Evolutionary conservation across 2,329 filamentous ascomycete genomes (phyloP).

Genomic region (Fusarium sp.): DNA sequence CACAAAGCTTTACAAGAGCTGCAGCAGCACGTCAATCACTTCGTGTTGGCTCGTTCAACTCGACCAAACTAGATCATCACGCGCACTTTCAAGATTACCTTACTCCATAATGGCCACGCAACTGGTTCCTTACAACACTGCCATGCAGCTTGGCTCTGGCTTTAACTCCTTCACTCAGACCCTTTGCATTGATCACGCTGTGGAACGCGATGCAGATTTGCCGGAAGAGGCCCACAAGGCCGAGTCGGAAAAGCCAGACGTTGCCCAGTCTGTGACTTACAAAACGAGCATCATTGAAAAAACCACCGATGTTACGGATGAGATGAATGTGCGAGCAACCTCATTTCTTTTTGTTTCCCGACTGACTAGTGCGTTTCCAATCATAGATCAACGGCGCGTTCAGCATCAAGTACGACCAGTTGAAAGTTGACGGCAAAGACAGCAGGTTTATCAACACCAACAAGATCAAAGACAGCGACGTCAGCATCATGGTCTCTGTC

Average conservation of each 20-base stretch:
- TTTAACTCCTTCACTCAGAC: slow-evolving; percentile 27
- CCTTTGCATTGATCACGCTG: slow-evolving; percentile 15
- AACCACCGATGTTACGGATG: slow-evolving; percentile 8
- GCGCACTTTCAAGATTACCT: neutral
- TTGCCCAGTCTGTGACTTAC: slow-evolving; percentile 21
- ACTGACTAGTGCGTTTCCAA: neutral
- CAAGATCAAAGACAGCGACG: slow-evolving; percentile 24
- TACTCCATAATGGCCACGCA: slow-evolving; percentile 6
- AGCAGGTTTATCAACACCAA: slow-evolving; percentile 12
- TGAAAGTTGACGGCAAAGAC: slow-evolving; percentile 3
- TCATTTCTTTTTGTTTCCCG: neutral
- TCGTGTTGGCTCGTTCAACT: neutral
- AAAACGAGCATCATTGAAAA: slow-evolving; percentile 25
- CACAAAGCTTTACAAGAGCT: neutral
- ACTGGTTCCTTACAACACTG: slow-evolving; percentile 15
- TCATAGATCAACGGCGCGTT: slow-evolving; percentile 20
- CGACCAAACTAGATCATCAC: neutral
- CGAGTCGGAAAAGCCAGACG: neutral
- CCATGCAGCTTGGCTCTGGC: slow-evolving; percentile 20
- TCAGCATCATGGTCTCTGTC: slow-evolving; percentile 20
- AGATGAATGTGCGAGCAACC: slow-evolving; percentile 5
- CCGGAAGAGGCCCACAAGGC: neutral
- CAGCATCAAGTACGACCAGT: slow-evolving; percentile 14
- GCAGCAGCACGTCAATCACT: neutral
- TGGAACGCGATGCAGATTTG: neutral